A percentile compares a stretch with the other conserved stretches of the same genome.
Evolutionary conservation across 805 yeast species (phyloP).

Genomic region (Cyberlindnera euphorbiae): DNA sequence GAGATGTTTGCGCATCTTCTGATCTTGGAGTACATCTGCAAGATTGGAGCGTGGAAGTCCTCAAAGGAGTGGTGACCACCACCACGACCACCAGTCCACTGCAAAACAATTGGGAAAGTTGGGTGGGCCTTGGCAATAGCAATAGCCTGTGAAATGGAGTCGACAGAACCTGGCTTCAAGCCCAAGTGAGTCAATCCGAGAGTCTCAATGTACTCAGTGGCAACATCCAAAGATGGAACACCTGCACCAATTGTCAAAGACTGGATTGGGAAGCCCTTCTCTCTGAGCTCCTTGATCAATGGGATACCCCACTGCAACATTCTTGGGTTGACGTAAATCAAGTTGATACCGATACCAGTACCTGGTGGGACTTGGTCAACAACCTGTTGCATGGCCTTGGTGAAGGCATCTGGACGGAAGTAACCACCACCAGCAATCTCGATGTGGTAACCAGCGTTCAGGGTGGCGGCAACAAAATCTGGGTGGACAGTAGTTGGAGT

Average conservation of each 20-base stretch:
- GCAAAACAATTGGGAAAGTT: conserved; percentile 90
- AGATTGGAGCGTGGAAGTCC: conserved; percentile 96
- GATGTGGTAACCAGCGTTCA: conserved; percentile 94
- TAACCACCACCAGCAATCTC: conserved; percentile 99
- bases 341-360: conserved; percentile 84
- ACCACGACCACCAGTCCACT: conserved; percentile 99
- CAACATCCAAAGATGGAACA: conserved; percentile 97
- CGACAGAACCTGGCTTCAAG: conserved; percentile 96
- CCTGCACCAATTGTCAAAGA: conserved; percentile 98
- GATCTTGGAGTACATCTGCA: conserved; percentile 92
- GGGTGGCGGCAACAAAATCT: conserved; percentile 87
- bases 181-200: conserved; percentile 92
- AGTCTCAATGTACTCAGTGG: conserved; percentile 90
- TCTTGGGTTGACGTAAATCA: conserved; percentile 94
- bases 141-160: conserved; percentile 81
- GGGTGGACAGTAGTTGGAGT: conserved; percentile 97
- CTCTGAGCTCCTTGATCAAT: conserved; percentile 81
- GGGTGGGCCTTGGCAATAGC: conserved; percentile 95
- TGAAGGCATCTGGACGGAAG: conserved; percentile 68
- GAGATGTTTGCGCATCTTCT: conserved; percentile 88
- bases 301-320: conserved; percentile 99
- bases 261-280: conserved; percentile 91
- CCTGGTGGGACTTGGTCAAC: conserved; percentile 73
- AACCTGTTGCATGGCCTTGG: conserved; percentile 69
- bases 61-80: conserved; percentile 99